Percentiles rank a stretch among this genome's conserved stretches.
These are phyloP conservation scores for Brassica carinata DNA, from an alignment of 345 rosid genomes.

Conservation along the genomic window DNA sequence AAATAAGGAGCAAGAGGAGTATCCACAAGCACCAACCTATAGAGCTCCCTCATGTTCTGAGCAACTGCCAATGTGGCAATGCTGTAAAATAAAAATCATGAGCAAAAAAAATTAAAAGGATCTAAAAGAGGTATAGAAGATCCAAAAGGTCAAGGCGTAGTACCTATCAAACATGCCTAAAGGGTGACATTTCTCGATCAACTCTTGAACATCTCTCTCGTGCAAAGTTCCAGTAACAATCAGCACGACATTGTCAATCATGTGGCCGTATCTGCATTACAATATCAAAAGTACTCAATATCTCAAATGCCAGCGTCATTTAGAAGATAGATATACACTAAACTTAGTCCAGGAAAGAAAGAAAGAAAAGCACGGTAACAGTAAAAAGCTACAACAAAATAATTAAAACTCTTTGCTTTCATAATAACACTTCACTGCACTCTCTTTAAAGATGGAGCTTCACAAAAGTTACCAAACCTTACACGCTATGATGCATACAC, in stretches of 20 bases:
- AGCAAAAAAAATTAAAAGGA: background rate
- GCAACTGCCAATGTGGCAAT: conserved; percentile 99
- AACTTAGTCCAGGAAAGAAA: background rate
- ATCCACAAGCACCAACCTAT: conserved; percentile 96
- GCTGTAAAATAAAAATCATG: conserved; percentile 43
- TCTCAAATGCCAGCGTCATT: background rate
- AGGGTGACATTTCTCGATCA: conserved; percentile 97
- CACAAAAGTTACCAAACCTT: background rate
- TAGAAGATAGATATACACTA: background rate
- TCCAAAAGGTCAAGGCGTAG: background rate
- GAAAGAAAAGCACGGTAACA: background rate
- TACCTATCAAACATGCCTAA: conserved; percentile 99
- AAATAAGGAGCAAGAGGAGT: conserved; percentile 98
- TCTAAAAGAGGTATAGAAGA: background rate
- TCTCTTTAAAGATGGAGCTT: background rate
- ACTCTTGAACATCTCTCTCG: conserved; percentile 98
- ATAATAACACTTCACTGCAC: background rate
- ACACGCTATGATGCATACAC: background rate
- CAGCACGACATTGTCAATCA: conserved; percentile 99
- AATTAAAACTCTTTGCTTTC: background rate
- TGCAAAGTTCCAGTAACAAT: conserved; percentile 98
- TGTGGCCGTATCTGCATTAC: conserved; percentile 84
- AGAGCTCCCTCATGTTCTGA: conserved; percentile 98
- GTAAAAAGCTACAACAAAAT: background rate
- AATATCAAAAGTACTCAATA: conserved; percentile 2